Conservation (phyloP, 352 stramenopile species). For the Globisporangium cederbergense region DNA sequence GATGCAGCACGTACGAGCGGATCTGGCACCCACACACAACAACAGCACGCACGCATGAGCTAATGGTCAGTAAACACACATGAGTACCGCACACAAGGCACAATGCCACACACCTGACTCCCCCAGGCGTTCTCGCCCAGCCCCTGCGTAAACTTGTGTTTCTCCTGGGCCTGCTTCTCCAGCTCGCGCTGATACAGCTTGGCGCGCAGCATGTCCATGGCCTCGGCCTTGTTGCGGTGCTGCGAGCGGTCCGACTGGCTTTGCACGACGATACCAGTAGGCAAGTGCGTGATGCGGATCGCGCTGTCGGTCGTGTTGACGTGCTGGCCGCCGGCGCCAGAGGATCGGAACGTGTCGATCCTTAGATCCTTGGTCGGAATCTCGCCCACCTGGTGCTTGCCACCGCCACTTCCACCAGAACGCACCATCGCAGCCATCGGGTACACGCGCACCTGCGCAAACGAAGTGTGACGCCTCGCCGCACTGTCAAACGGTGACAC, state of each 20-base stretch:
- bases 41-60: too few species aligned
- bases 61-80: constrained; percentile 25
- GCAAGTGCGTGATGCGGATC: constrained; percentile 94
- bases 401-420: constrained; percentile 2
- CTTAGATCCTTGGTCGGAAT: constrained; percentile 88
- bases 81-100: constrained; percentile 37
- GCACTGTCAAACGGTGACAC: constrained; percentile 95
- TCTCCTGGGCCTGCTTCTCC: constrained; percentile 39
- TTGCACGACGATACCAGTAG: constrained; percentile 92
- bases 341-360: constrained; percentile 92
- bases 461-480: constrained; percentile 92
- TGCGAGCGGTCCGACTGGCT: constrained; percentile 94
- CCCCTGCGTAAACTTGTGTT: constrained; percentile 55
- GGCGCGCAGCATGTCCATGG: constrained; percentile 78
- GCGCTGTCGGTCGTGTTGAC: constrained; percentile 97
- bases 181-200: constrained; percentile 74
- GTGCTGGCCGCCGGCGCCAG: constrained; percentile 94
- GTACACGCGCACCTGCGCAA: constrained; percentile 87
- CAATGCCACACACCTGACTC: constrained; percentile 28
- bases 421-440: constrained; percentile 38
- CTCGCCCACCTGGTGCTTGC: constrained; percentile 31
- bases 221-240: constrained; percentile 91
- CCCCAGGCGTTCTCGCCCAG: constrained; percentile 79
- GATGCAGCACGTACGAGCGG: constrained; percentile 96
- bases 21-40: constrained; percentile 63